Evolutionary conservation across 2,329 filamentous ascomycete genomes (phyloP), one percentile per base, ranked within the genome.

Genomic region (Coniochaeta sp.): DNA sequence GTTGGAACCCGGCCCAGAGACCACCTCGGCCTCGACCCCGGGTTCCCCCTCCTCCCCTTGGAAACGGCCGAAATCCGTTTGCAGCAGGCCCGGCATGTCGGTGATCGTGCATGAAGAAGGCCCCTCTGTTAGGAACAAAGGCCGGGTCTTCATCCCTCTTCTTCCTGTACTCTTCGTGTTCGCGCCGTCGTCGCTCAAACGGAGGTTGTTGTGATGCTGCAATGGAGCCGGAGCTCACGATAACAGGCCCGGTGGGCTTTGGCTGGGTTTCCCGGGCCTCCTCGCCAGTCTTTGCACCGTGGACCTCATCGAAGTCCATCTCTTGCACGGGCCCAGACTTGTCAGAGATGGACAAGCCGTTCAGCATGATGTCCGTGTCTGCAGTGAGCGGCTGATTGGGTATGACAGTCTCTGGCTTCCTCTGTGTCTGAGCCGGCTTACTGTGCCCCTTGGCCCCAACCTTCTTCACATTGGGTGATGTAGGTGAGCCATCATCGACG

Each of bases 101-200:
- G 63, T 94, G 89, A 66, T 97, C 94, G 68, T 97, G 92, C 82
- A 97, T 91, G 73, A 96, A 97, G 75, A 97, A 97, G 56, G 89
- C 86, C 53, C 94, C 94, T 58, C 92, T 79, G 63, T 95, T 96
- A 51, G 94, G 92, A 51, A 96, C 92, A 70, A 96, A 96, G 10
- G 91, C 85, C 32, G 92, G 92, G 67, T 96, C 90, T 60, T 89
- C 85, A 65, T 95, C 90, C 60, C 89, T 82, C 67, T 89, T 89
- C 71, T 87, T 89, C 71, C 86, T 85, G 72, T 95, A 95, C 64
- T 95, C 89, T 57, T 96, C 91, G 62, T 95, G 89, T 64, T 96
- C 91, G 59, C 87, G 84, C 57, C 88, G 83, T 67, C 88, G 85
- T 58, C 83, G 79, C 56, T 94, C 87, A 50, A 80, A 79, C 53